These are phyloP conservation scores for Suhomyces guaymorum DNA, from an alignment of 1,139 yeast species.

Conservation along the genomic window DNA sequence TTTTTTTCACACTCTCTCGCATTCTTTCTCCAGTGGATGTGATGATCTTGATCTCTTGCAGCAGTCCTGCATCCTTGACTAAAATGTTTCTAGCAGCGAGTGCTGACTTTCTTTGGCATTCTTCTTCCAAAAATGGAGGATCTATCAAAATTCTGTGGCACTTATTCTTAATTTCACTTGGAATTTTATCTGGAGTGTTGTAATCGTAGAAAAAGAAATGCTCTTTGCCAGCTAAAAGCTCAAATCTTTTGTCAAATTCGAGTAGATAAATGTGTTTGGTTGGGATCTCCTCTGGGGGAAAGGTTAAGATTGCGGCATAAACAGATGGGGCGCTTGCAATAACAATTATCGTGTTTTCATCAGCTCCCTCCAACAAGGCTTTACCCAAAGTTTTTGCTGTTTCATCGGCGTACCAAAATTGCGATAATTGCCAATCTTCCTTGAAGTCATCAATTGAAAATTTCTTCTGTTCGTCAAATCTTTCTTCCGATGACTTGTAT, in stretches of 20 bases:
- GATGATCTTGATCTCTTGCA: constrained; percentile 49
- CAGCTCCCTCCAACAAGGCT: constrained; percentile 76
- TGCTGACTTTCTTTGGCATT: constrained; percentile 77
- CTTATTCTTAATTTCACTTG: constrained; percentile 56
- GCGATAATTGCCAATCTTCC: constrained; percentile 94
- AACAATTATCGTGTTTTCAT: constrained; percentile 64
- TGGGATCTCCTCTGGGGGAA: constrained; percentile 54
- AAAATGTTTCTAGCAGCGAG: constrained; percentile 65
- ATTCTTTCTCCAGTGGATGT: constrained; percentile 90
- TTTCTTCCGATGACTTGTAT: constrained; percentile 58
- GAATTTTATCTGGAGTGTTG: constrained; percentile 63
- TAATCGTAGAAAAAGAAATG: constrained; percentile 76
- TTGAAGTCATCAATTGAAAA: constrained; percentile 63
- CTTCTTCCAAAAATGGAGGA: constrained; percentile 83
- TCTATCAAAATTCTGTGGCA: constrained; percentile 79
- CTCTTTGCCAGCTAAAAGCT: constrained; percentile 64
- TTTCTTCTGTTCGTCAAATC: constrained; percentile 29
- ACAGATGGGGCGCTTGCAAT: constrained; percentile 91
- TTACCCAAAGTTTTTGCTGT: constrained; percentile 70
- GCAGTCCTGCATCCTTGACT: constrained; percentile 36
- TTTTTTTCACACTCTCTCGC: constrained; percentile 56
- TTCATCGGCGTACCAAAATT: constrained; percentile 79
- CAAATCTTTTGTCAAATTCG: constrained; percentile 78
- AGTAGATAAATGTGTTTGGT: constrained; percentile 70
- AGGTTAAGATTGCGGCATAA: constrained; percentile 72